Conservation (phyloP, 305 asterid genomes). For the Fraxinus ornus region DNA sequence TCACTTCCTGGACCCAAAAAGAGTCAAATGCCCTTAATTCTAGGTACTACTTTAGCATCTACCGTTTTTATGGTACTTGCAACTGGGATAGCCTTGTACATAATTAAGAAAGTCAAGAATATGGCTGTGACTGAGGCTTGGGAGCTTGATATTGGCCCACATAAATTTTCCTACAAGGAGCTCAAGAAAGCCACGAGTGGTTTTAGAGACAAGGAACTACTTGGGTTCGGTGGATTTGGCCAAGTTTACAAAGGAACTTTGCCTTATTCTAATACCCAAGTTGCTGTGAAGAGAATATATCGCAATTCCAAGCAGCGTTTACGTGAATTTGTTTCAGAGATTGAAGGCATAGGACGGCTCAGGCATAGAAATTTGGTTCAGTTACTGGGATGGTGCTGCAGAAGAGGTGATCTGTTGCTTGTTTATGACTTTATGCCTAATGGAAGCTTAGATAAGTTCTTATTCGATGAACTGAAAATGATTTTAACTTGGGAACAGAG, state of each 20-base stretch:
- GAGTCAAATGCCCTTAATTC: slow-evolving; percentile 17
- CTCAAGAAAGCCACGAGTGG: slow-evolving; percentile 39
- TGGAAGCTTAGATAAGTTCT: slow-evolving; percentile 62
- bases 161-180: slow-evolving; percentile 48
- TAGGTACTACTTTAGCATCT: slow-evolving; percentile 24
- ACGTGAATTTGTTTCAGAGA: slow-evolving; percentile 38
- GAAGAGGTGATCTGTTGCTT: slow-evolving; percentile 33
- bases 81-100: slow-evolving; percentile 12
- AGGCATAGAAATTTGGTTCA: slow-evolving; percentile 51
- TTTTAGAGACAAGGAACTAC: slow-evolving; percentile 35
- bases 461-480: slow-evolving; percentile 40
- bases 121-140: slow-evolving; percentile 39
- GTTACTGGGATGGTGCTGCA: slow-evolving; percentile 42
- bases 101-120: slow-evolving; percentile 34
- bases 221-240: slow-evolving; percentile 48
- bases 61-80: slow-evolving; percentile 14
- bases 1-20: slow-evolving; percentile 21
- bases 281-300: slow-evolving; percentile 38
- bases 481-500: slow-evolving; percentile 63
- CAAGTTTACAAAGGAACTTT: slow-evolving; percentile 39
- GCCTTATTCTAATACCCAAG: slow-evolving; percentile 18
- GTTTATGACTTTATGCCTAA: slow-evolving; percentile 77
- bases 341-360: slow-evolving; percentile 37
- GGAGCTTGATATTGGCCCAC: slow-evolving; percentile 43
- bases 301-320: slow-evolving; percentile 38